phyloP scores from a whole-genome alignment of 164 flowering plant species.

The Macadamia integrifolia region DNA sequence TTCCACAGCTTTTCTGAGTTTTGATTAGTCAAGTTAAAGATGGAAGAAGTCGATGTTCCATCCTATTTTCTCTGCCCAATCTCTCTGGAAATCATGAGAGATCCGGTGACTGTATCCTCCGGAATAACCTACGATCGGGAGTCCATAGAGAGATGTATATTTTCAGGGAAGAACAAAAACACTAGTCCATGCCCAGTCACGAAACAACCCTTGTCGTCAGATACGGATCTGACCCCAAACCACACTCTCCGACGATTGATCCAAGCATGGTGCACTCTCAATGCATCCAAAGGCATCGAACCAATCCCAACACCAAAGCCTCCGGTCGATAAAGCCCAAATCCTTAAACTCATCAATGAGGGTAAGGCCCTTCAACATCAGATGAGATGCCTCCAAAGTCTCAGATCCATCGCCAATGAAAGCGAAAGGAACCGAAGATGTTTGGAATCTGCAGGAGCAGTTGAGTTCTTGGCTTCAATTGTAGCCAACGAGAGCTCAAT shows the following conservation, averaged over 20 bases:
- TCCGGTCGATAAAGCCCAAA: constrained; percentile 33
- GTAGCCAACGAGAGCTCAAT: constrained; percentile 14
- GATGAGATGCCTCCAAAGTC: constrained; percentile 31
- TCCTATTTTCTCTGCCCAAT: constrained; percentile 72
- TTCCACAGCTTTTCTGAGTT: background rate
- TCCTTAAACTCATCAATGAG: constrained; percentile 32
- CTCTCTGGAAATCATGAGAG: constrained; percentile 71
- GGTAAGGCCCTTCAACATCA: constrained; percentile 28
- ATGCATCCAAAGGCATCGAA: constrained; percentile 44
- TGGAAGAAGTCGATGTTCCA: constrained; percentile 63
- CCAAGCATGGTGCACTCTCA: constrained; percentile 75
- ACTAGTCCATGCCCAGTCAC: constrained; percentile 54
- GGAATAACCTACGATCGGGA: constrained; percentile 85
- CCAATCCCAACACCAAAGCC: constrained; percentile 70
- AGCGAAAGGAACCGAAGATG: constrained; percentile 35
- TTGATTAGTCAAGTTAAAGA: background rate
- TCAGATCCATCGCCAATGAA: constrained; percentile 32
- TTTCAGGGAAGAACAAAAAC: constrained; percentile 30
- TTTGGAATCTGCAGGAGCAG: constrained; percentile 46
- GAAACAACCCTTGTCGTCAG: constrained; percentile 35
- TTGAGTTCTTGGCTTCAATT: constrained; percentile 41
- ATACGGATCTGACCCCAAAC: constrained; percentile 56
- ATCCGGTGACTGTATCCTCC: constrained; percentile 69
- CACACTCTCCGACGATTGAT: constrained; percentile 75
- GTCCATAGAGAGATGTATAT: constrained; percentile 68